Evolutionary conservation across 1,139 yeast species (phyloP).

Genomic region (Sugiyamaella castrensis): DNA sequence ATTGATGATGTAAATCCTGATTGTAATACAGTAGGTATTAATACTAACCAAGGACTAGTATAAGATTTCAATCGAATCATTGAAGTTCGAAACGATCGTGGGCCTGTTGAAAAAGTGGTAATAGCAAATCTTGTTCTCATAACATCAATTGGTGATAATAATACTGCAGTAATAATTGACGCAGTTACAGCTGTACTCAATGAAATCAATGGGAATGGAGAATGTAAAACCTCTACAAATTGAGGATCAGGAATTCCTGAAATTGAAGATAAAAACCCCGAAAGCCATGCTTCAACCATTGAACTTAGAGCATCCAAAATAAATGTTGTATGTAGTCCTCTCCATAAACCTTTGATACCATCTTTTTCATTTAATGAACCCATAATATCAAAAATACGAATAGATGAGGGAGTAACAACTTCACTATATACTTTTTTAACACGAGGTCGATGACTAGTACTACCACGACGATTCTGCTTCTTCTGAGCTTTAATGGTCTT

Average conservation of each 20-base stretch:
- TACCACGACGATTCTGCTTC: background rate
- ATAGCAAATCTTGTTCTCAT: constrained; percentile 74
- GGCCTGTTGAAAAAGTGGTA: constrained; percentile 46
- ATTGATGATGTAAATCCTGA: constrained; percentile 61
- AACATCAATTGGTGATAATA: constrained; percentile 77
- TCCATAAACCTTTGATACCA: constrained; percentile 80
- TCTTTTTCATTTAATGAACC: constrained; percentile 67
- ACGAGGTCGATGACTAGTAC: constrained; percentile 1
- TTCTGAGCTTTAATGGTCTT: constrained; percentile 6
- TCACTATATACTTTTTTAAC: constrained; percentile 16
- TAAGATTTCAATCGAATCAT: constrained; percentile 43
- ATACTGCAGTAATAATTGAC: constrained; percentile 67
- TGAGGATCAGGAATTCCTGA: constrained; percentile 89
- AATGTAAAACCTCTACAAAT: constrained; percentile 77
- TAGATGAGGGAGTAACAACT: constrained; percentile 56
- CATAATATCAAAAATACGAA: constrained; percentile 69
- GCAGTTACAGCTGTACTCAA: constrained; percentile 67
- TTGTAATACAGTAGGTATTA: constrained; percentile 58
- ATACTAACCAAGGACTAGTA: constrained; percentile 53
- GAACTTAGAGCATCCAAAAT: constrained; percentile 70
- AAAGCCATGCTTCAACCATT: constrained; percentile 87
- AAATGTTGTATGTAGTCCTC: constrained; percentile 84
- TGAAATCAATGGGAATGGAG: constrained; percentile 71
- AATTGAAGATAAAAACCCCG: constrained; percentile 80
- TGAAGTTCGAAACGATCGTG: constrained; percentile 41